Evolutionary conservation across 139 green algal genomes (phyloP), one percentile per base, ranked within the genome.

Genomic region (Choricystis sp.): DNA sequence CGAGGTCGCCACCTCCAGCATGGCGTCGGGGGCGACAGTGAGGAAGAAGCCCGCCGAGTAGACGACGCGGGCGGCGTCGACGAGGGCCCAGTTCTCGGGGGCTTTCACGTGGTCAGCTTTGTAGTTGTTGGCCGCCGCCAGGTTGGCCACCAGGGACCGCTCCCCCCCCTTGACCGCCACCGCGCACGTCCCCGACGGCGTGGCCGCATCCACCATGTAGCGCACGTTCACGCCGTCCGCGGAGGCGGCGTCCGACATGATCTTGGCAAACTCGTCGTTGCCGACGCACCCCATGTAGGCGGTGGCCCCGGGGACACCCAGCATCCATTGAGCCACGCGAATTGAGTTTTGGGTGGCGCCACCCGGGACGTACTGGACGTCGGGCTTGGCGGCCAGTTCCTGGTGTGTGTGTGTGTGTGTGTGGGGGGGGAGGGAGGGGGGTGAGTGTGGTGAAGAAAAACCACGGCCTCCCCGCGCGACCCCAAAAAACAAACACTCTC

Each of bases 11-110:
- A 90, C 82, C 22, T 64, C 58, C 48, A 84, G 66, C 62, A 99
- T 96, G 14, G 85, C 80, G 26, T 96, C 87, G 5, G 84, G 83
- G 1, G 75, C 90, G 26, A 94, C 89, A 23, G 93, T 99, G 74
- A 99, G 94, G 84, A 99, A 99, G 84, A 99, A 99, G 40, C 93
- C 93, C 9, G 89, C 84, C 26, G 69, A 85, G 86, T 98, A 98
- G 49, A 92, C 79, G 22, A 97, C 82, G 20, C 80, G 76, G 1
- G 93, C 91, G 31, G 78, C 66, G 70, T 97, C 83, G 40, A 98
- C 77, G 23, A 95, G 66, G 3, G 74, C 72, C 76, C 77, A 91
- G 77, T 96, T 94, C 68, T 91, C 78, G 0, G 74, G 66, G 68
- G 82, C 29, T 60, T 72, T 69, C 31, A 85, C 40, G 72, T 94